Evolutionary conservation across 768 basidiomycete genomes (phyloP).

Genomic region (Russula vinacea): DNA sequence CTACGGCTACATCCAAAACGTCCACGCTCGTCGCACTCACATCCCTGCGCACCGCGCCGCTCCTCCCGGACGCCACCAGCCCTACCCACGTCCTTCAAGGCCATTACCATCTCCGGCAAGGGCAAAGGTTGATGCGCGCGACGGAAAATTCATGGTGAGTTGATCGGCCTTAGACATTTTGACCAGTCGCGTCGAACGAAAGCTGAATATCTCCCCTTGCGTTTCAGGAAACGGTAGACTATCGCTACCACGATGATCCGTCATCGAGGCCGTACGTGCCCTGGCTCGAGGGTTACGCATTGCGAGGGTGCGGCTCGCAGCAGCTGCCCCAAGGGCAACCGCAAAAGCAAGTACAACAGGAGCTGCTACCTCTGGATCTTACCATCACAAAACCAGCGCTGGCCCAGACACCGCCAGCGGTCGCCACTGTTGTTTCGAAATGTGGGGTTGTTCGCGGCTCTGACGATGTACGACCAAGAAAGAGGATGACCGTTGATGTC

Average conservation of each 20-base stretch:
- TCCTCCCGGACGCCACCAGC: not conserved
- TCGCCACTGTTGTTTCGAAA: not conserved
- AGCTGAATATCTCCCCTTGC: not conserved
- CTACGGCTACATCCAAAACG: constrained; percentile 21
- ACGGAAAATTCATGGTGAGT: constrained; percentile 17
- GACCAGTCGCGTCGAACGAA: not conserved
- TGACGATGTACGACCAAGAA: not conserved
- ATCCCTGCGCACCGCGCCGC: not conserved
- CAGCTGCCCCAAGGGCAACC: not conserved
- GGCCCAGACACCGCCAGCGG: not conserved
- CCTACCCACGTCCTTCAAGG: not conserved
- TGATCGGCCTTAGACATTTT: not conserved
- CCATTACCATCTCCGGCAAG: not conserved
- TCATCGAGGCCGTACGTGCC: constrained; percentile 13
- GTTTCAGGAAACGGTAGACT: constrained; percentile 22
- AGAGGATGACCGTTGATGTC: not conserved
- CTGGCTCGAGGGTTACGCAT: constrained; percentile 5
- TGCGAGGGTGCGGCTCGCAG: not conserved
- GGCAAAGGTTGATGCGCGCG: not conserved
- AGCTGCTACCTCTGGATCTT: not conserved
- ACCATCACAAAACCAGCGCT: not conserved
- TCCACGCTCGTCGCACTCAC: not conserved
- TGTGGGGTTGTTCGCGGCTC: not conserved
- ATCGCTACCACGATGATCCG: constrained; percentile 12
- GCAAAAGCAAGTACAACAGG: not conserved